phyloP scores from a whole-genome alignment of 768 basidiomycete genomes.

The Mycena polygramma region DNA sequence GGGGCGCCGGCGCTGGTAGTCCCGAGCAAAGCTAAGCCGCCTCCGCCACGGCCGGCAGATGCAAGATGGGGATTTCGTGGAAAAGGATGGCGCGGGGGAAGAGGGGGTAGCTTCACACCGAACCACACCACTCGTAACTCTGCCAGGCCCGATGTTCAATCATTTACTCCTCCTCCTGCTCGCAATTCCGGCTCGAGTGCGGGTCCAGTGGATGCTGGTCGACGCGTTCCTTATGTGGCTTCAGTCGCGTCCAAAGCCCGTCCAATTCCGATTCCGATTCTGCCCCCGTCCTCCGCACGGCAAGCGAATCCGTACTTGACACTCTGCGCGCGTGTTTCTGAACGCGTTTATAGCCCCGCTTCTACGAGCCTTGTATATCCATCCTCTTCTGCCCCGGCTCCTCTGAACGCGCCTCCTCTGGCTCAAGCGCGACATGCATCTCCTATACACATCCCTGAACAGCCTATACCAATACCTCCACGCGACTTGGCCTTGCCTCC shows the following conservation, averaged over 20 bases:
- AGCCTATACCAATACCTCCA: not conserved
- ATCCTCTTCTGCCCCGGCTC: not conserved
- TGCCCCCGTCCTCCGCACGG: not conserved
- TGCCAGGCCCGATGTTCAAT: not conserved
- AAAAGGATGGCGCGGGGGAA: not conserved
- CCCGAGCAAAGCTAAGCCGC: constrained; percentile 1
- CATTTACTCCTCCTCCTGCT: not conserved
- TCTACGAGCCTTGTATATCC: not conserved
- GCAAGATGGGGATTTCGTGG: constrained; percentile 7
- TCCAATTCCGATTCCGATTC: constrained; percentile 2
- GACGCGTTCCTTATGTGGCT: not conserved
- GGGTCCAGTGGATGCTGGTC: not conserved
- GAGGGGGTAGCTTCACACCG: not conserved
- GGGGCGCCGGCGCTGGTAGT: constrained; percentile 21
- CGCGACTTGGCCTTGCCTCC: constrained; percentile 26
- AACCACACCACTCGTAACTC: too few species aligned
- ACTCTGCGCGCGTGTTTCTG: not conserved
- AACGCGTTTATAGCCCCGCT: not conserved
- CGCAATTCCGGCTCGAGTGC: not conserved
- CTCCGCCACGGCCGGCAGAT: not conserved
- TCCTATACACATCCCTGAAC: not conserved
- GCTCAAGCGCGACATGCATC: not conserved
- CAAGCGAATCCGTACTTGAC: not conserved
- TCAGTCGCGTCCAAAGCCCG: not conserved
- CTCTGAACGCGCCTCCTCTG: not conserved